Percentiles rank a stretch among this genome's conserved stretches.
Conservation (phyloP, 345 rosid genomes). For the Citrus mangshanensis region DNA sequence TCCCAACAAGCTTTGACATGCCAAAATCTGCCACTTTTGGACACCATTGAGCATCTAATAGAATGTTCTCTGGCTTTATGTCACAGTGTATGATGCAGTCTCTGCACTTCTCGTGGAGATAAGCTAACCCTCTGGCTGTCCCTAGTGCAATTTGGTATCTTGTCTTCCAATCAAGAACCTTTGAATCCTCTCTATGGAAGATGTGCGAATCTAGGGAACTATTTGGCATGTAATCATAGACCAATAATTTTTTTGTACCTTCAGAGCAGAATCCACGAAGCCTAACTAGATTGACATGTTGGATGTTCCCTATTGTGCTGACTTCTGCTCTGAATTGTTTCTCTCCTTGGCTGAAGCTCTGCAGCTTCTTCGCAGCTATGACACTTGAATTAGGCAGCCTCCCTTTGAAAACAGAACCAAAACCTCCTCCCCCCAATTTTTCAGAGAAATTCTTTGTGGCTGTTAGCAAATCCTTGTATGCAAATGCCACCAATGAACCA, state of each 20-base stretch:
- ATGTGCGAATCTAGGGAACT: conserved; percentile 68
- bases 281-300: conserved; percentile 74
- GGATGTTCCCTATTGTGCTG: conserved; percentile 70
- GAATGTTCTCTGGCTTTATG: conserved; percentile 85
- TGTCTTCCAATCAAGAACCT: conserved; percentile 49
- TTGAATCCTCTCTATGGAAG: conserved; percentile 29
- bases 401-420: conserved; percentile 88
- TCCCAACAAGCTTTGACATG: conserved; percentile 74
- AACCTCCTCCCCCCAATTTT: conserved; percentile 81
- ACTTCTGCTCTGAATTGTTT: conserved; percentile 85
- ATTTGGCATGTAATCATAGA: conserved; percentile 77
- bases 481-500: conserved; percentile 67
- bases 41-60: conserved; percentile 56
- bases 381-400: conserved; percentile 53
- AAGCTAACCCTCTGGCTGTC: conserved; percentile 71
- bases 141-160: conserved; percentile 72
- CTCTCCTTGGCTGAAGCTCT: conserved; percentile 76
- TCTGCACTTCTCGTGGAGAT: conserved; percentile 80
- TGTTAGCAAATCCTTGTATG: conserved; percentile 55
- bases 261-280: conserved; percentile 87
- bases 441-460: conserved; percentile 79
- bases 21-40: conserved; percentile 92
- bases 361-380: conserved; percentile 83
- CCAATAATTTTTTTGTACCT: conserved; percentile 57
- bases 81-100: conserved; percentile 91